Conservation (phyloP, 2,329 filamentous ascomycete genomes). For the Pseudogymnoascus sp. region DNA sequence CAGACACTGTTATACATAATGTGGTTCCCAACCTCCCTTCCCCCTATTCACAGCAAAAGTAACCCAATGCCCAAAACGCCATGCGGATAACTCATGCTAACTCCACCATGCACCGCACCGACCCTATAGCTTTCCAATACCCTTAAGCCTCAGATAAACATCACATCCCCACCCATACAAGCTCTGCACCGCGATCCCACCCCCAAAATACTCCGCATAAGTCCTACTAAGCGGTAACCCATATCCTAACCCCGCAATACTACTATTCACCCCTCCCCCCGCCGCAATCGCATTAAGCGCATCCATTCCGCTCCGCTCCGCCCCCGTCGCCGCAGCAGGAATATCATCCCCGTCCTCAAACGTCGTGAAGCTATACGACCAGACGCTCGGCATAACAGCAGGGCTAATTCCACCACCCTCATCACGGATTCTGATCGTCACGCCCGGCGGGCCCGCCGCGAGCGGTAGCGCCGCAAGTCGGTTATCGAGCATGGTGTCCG, state of each 20-base stretch:
- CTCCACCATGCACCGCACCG: not conserved
- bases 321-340: constrained; percentile 35
- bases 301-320: constrained; percentile 44
- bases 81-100: not conserved
- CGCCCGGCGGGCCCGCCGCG: constrained; percentile 64
- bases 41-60: not conserved
- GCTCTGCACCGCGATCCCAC: constrained; percentile 90
- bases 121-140: constrained; percentile 38
- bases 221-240: constrained; percentile 82
- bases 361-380: constrained; percentile 96
- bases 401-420: constrained; percentile 88
- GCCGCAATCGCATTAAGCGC: constrained; percentile 69
- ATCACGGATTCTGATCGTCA: constrained; percentile 92
- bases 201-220: constrained; percentile 97
- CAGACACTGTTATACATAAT: not conserved
- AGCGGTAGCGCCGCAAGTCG: constrained; percentile 42
- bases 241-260: constrained; percentile 88
- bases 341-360: constrained; percentile 55
- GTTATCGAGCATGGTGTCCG: not conserved
- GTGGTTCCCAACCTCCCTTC: not conserved
- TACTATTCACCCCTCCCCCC: constrained; percentile 59
- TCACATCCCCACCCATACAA: constrained; percentile 78
- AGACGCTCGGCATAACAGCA: constrained; percentile 76
- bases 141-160: constrained; percentile 57
- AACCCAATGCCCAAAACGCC: not conserved